Conservation (phyloP, 2,329 filamentous ascomycete species). For the Celoporthe dispersa region DNA sequence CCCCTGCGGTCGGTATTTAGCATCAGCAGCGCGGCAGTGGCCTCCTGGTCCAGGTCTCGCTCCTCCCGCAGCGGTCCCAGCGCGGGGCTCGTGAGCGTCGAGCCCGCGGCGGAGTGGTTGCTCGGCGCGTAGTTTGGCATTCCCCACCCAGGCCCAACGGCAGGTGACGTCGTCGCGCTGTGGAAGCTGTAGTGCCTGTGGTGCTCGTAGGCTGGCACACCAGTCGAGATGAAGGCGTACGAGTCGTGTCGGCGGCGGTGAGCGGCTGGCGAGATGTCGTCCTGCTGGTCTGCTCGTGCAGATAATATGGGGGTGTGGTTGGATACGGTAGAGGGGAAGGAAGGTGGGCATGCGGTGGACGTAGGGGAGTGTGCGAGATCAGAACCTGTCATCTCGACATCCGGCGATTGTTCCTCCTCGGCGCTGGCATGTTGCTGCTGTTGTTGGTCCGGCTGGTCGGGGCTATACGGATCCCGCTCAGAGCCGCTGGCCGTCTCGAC, state of each 20-base stretch:
- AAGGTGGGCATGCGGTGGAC: slow-evolving; percentile 41
- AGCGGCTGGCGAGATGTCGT: neutral
- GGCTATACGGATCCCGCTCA: slow-evolving; percentile 35
- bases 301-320: slow-evolving; percentile 51
- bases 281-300: slow-evolving; percentile 26
- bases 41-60: slow-evolving; percentile 71
- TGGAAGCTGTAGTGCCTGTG: slow-evolving; percentile 49
- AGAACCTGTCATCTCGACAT: slow-evolving; percentile 66
- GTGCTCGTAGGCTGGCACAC: slow-evolving; percentile 28
- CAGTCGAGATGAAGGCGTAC: slow-evolving; percentile 56
- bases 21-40: slow-evolving; percentile 86
- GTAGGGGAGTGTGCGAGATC: slow-evolving; percentile 52
- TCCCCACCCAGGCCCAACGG: slow-evolving; percentile 54
- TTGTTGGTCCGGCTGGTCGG: slow-evolving; percentile 29
- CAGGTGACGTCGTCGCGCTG: slow-evolving; percentile 49
- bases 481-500: slow-evolving; percentile 39
- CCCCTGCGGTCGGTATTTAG: slow-evolving; percentile 76
- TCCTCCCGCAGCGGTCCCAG: slow-evolving; percentile 55
- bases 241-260: slow-evolving; percentile 53
- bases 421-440: slow-evolving; percentile 38
- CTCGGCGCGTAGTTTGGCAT: slow-evolving; percentile 45
- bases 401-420: slow-evolving; percentile 43
- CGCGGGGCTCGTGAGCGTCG: slow-evolving; percentile 62
- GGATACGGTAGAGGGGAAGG: slow-evolving; percentile 40
- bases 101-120: slow-evolving; percentile 48